phyloP scores from a whole-genome alignment of 345 rosid species.

The Chamaenerion angustifolium region DNA sequence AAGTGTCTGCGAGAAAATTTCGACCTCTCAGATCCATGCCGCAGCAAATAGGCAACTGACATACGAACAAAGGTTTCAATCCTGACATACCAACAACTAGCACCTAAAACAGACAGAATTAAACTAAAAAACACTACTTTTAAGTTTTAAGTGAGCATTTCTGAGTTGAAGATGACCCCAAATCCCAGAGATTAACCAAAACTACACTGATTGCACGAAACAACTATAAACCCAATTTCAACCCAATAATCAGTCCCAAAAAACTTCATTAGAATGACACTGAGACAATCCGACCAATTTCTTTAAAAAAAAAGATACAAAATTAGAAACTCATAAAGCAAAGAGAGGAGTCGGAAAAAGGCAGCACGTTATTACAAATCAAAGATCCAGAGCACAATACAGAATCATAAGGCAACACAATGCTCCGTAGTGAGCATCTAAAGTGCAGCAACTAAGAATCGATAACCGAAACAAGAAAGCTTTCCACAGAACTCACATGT shows the following conservation, averaged over 20 bases:
- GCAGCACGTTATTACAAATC: not conserved
- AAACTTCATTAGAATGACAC: not conserved
- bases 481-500: constrained; percentile 1
- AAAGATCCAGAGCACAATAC: not conserved
- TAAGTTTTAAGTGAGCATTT: not conserved
- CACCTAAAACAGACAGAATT: constrained; percentile 7
- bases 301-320: no score
- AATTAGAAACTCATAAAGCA: no score
- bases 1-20: constrained; percentile 18
- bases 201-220: constrained; percentile 9
- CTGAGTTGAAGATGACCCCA: not conserved
- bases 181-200: not conserved
- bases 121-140: not conserved
- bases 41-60: constrained; percentile 3
- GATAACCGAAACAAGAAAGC: not conserved
- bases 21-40: constrained; percentile 15
- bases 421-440: not conserved
- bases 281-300: not conserved
- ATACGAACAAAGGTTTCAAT: constrained; percentile 14
- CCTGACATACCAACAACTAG: constrained; percentile 2
- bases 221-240: not conserved
- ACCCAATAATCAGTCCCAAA: not conserved
- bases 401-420: not conserved
- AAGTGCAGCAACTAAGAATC: not conserved
- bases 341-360: no score